Base-by-base conservation (phyloP, 805 yeast species). In the Maudiozyma saulgeensis region DNA sequence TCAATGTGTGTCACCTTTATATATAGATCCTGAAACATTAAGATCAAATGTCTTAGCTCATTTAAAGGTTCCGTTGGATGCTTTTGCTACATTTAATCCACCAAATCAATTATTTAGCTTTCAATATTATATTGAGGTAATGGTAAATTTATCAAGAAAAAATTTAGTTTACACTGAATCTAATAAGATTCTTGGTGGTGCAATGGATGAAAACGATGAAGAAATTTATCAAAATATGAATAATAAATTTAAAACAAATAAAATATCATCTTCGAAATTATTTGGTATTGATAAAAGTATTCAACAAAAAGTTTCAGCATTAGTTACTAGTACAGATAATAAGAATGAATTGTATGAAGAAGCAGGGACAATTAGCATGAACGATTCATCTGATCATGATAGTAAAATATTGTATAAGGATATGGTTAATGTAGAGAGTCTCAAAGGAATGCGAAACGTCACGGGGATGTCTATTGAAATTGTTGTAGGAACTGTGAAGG, bases 111-210 rank as follows among this genome's bases (percentile, higher is more conserved):
- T 82, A 44, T 87, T 88, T 8, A 75, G 88, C 2, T 89, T 89
- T 64, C 91, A 86, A 60, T 89, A 90, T 62, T 86, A 84, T 60
- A 69, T 89, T 15, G 97, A 89, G 62, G 89, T 85, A 2, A 73
- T 87, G 49, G 79, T 86, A n/a, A 89, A 89, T 59, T 67, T 90
- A 41, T 81, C 90, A 2, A 87, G 84, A 21, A 81, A 77, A 51
- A 74, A 71, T 51, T 56, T 64, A 8, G 66, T 72, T 6, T 61
- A 57, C 51, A 58, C 68, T 6, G 66, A 61, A 52, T 54, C 63
- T 42, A 55, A 63, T 69, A 55, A 61, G 41, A 52, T 60, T 6
- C 49, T 63, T 19, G 65, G 63, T 4, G 63, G 62, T 2, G 51
- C 49, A 18, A 48, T 61, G 32, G 62, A 58, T 39, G 63, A 61